phyloP scores from a whole-genome alignment of 169 alveolate species.

The Eimeria zaria region DNA sequence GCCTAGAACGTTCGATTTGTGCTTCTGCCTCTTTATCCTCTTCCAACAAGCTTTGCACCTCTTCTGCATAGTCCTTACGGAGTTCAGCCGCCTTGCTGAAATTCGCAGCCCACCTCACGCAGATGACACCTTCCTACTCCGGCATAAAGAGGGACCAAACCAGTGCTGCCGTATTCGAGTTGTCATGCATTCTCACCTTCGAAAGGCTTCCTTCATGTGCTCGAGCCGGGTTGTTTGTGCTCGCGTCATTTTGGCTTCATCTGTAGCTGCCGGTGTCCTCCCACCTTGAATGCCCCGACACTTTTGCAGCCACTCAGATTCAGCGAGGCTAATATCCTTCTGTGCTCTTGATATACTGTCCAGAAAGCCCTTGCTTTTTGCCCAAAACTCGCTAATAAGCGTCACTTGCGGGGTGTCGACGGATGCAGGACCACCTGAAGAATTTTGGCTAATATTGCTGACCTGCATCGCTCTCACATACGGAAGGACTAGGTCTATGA shows the following conservation, averaged over 20 bases:
- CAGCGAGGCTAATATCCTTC: slow-evolving; percentile 33
- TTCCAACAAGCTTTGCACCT: slow-evolving; percentile 1
- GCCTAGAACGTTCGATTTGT: slow-evolving; percentile 34
- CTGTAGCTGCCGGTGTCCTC: neutral
- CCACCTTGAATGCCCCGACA: slow-evolving; percentile 71
- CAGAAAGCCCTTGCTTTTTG: slow-evolving; percentile 21
- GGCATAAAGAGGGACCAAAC: neutral
- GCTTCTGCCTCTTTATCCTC: slow-evolving; percentile 71
- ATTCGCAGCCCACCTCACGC: neutral
- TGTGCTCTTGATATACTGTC: slow-evolving; percentile 45
- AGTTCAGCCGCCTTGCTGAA: slow-evolving; percentile 71
- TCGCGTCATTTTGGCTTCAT: slow-evolving; percentile 38
- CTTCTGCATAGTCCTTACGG: slow-evolving; percentile 55
- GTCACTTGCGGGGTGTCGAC: neutral
- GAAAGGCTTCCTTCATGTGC: slow-evolving; percentile 52
- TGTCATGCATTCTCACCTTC: slow-evolving; percentile 15
- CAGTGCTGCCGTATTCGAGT: neutral
- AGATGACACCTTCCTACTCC: neutral
- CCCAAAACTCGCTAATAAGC: slow-evolving; percentile 19
- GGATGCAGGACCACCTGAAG: neutral
- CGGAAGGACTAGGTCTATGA: neutral
- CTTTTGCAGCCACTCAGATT: slow-evolving; percentile 52
- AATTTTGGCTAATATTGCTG: neutral
- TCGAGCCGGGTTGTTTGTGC: slow-evolving; percentile 48
- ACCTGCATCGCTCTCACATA: neutral